Evolutionary conservation across 345 rosid species (phyloP).

Genomic region (Excoecaria agallocha): DNA sequence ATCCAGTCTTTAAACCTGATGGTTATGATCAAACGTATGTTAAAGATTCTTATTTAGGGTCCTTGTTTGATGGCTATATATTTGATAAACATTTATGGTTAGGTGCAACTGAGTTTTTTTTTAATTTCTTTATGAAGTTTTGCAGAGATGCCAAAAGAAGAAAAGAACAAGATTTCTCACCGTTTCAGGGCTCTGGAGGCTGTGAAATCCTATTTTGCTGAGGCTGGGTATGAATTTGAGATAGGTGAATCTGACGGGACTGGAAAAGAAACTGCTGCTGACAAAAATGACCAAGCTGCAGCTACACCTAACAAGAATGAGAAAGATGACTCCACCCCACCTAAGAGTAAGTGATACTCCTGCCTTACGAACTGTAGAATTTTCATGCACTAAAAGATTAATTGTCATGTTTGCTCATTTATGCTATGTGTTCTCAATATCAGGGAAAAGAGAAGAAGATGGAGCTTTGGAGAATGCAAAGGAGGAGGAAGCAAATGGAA

Average conservation of each 20-base stretch:
- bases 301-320: background rate
- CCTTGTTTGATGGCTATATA: background rate
- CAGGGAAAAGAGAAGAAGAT: constrained; percentile 29
- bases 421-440: background rate
- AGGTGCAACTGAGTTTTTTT: background rate
- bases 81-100: background rate
- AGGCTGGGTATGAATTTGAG: constrained; percentile 58
- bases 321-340: background rate
- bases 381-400: background rate
- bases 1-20: constrained; percentile 90
- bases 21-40: constrained; percentile 73
- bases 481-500: background rate
- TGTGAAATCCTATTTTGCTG: constrained; percentile 70
- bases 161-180: constrained; percentile 89
- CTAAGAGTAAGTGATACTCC: constrained; percentile 4
- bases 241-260: constrained; percentile 13
- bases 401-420: background rate
- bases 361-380: too few species aligned
- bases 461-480: background rate
- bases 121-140: constrained; percentile 45
- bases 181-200: constrained; percentile 68
- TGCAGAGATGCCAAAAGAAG: constrained; percentile 91
- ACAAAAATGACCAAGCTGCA: background rate
- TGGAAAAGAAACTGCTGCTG: background rate
- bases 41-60: background rate